Conservation (phyloP, 331 rosid genomes). For the Pyrus hybrid region DNA sequence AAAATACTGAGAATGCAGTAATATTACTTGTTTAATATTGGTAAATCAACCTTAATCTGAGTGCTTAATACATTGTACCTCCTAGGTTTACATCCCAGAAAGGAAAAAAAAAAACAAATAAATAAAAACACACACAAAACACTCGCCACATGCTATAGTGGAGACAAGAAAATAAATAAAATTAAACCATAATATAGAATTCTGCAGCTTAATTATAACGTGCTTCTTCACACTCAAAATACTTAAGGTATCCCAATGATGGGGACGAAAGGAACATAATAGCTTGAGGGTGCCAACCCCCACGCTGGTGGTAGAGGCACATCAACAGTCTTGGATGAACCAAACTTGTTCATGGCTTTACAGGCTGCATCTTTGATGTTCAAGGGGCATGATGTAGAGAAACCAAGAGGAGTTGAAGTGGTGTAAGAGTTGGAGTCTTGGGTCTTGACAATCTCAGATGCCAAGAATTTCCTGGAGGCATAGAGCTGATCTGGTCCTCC, state of each 20-base stretch:
- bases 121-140: neutral
- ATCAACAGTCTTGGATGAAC: constrained; percentile 53
- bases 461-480: constrained; percentile 27
- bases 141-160: neutral
- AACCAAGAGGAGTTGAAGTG: constrained; percentile 46
- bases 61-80: neutral
- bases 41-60: neutral
- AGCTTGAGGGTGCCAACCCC: constrained; percentile 84
- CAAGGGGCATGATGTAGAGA: constrained; percentile 49
- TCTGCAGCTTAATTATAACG: too few species aligned
- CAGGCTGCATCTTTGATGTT: constrained; percentile 19
- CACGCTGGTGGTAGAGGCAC: constrained; percentile 69
- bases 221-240: neutral
- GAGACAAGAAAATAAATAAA: neutral
- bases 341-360: constrained; percentile 14
- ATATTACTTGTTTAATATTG: neutral
- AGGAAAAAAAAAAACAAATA: neutral
- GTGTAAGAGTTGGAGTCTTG: constrained; percentile 29
- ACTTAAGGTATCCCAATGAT: constrained; percentile 82
- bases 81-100: neutral
- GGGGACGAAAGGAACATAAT: constrained; percentile 66
- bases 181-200: neutral
- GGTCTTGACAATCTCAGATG: constrained; percentile 35
- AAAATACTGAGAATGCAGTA: neutral
- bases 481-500: constrained; percentile 66